A percentile compares a stretch with the other conserved stretches of the same genome.
phyloP scores from a whole-genome alignment of 352 stramenopile species.

The Halophytophthora batemanensis region DNA sequence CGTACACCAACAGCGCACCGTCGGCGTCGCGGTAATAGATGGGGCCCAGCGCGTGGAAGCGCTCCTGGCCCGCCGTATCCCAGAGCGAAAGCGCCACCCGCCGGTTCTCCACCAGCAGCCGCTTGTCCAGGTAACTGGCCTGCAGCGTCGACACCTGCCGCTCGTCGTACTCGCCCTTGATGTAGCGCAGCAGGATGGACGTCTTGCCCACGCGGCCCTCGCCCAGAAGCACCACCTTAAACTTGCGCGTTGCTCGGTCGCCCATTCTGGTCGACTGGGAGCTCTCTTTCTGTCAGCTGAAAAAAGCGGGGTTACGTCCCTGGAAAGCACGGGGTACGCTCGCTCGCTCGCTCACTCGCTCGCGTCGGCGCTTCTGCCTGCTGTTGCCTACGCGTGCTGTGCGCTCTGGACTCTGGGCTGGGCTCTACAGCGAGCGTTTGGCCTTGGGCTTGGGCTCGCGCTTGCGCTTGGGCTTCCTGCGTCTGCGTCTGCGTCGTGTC shows the following conservation, averaged over 20 bases:
- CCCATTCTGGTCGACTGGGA: slow-evolving; percentile 24
- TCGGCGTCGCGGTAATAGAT: slow-evolving; percentile 92
- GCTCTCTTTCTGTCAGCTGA: no score
- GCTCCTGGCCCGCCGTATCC: slow-evolving; percentile 87
- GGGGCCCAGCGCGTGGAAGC: slow-evolving; percentile 82
- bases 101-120: slow-evolving; percentile 76
- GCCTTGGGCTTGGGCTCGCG: no score
- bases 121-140: slow-evolving; percentile 93
- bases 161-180: slow-evolving; percentile 92
- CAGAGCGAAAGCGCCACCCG: slow-evolving; percentile 84
- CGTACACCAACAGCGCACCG: slow-evolving; percentile 88
- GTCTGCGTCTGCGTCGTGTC: no score
- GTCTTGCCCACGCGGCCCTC: slow-evolving; percentile 95
- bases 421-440: no score
- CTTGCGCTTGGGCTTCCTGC: no score
- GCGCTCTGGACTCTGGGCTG: no score
- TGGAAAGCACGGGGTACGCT: no score
- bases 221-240: slow-evolving; percentile 83
- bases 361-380: no score
- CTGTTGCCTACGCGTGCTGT: background rate
- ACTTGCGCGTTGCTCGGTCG: slow-evolving; percentile 73
- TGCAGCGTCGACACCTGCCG: slow-evolving; percentile 91
- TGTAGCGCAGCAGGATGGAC: slow-evolving; percentile 92
- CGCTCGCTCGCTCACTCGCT: no score
- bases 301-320: no score